Percentiles rank a stretch among this genome's conserved stretches.
Evolutionary conservation across 495 filamentous ascomycete species (phyloP).

Genomic region (Xylaria cubensis): DNA sequence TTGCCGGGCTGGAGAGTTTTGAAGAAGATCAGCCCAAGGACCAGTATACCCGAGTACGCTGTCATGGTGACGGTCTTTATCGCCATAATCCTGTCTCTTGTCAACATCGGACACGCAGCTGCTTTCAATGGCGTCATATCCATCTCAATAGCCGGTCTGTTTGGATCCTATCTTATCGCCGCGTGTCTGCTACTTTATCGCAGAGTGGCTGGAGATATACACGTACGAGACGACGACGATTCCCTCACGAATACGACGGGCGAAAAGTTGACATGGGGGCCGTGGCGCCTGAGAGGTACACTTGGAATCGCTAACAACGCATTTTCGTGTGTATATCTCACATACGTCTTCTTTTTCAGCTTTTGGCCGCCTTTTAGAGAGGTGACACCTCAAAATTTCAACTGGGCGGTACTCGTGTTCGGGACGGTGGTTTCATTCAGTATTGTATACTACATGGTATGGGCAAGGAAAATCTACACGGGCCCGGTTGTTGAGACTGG

Average conservation of each 20-base stretch:
- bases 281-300: conserved; percentile 49
- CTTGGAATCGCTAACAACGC: conserved; percentile 51
- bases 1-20: conserved; percentile 39
- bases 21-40: conserved; percentile 27
- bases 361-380: conserved; percentile 48
- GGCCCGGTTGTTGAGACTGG: conserved; percentile 45
- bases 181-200: conserved; percentile 49
- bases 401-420: conserved; percentile 52
- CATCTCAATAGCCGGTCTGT: conserved; percentile 49
- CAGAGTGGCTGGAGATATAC: conserved; percentile 33
- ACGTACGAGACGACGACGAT: conserved; percentile 20
- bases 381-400: conserved; percentile 46
- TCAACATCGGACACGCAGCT: conserved; percentile 56
- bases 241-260: conserved; percentile 29
- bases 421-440: conserved; percentile 42
- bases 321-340: conserved; percentile 44
- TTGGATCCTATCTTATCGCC: conserved; percentile 53
- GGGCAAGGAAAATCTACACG: conserved; percentile 46
- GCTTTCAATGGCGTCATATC: conserved; percentile 59
- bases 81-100: conserved; percentile 51
- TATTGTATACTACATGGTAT: conserved; percentile 45
- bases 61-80: conserved; percentile 46
- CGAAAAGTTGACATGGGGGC: conserved; percentile 46
- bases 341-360: conserved; percentile 53
- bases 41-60: conserved; percentile 45